These are phyloP conservation scores for Solanum medicagineum DNA, from an alignment of 257 asterid species.

Conservation along the genomic window DNA sequence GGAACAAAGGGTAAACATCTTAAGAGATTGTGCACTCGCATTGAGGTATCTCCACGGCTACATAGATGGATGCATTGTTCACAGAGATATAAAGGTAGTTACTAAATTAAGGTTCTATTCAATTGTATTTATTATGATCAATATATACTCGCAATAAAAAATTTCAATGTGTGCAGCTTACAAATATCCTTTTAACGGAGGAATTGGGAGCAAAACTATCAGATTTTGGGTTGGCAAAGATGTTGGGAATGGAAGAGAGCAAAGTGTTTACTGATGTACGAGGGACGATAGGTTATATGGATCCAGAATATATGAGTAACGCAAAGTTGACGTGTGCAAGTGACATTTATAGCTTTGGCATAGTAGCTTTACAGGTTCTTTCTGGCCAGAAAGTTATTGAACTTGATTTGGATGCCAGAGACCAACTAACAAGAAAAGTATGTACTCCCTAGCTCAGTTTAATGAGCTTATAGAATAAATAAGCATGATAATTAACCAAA, in stretches of 20 bases:
- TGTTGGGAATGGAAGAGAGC: slow-evolving; percentile 70
- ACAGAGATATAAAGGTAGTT: slow-evolving; percentile 72
- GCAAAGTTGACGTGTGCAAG: slow-evolving; percentile 78
- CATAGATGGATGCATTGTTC: slow-evolving; percentile 67
- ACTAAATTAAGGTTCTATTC: not conserved
- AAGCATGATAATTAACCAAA: not conserved
- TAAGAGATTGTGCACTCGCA: slow-evolving; percentile 65
- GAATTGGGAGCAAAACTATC: slow-evolving; percentile 62
- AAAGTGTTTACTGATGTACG: slow-evolving; percentile 73
- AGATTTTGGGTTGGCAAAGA: slow-evolving; percentile 66
- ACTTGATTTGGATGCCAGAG: slow-evolving; percentile 68
- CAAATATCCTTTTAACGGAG: slow-evolving; percentile 67
- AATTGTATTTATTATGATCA: not conserved
- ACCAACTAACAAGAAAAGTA: slow-evolving; percentile 78
- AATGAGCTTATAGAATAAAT: not conserved
- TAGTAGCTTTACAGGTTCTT: slow-evolving; percentile 62
- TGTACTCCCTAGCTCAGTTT: not conserved
- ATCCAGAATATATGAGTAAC: slow-evolving; percentile 87
- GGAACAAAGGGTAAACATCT: slow-evolving; percentile 55
- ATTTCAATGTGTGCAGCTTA: slow-evolving; percentile 29
- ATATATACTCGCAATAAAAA: not conserved
- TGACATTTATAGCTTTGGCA: slow-evolving; percentile 77
- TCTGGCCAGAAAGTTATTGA: slow-evolving; percentile 70
- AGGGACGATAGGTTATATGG: slow-evolving; percentile 83
- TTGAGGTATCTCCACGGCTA: slow-evolving; percentile 60